A percentile compares a stretch with the other conserved stretches of the same genome.
These are phyloP conservation scores for Sherardia arvensis DNA, from an alignment of 257 asterid species.

Conservation along the genomic window DNA sequence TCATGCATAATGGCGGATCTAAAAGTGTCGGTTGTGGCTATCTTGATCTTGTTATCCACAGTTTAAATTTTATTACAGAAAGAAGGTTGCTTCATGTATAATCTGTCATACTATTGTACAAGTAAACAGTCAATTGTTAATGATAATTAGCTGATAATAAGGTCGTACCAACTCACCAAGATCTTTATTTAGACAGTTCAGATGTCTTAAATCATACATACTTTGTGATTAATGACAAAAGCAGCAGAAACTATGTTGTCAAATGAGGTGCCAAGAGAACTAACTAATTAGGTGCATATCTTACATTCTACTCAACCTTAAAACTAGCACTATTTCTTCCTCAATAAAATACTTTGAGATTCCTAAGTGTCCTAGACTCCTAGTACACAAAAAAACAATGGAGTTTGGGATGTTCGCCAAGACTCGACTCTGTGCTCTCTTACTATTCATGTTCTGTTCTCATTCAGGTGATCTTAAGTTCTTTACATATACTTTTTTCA, in stretches of 20 bases:
- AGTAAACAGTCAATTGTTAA: background rate
- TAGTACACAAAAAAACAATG: background rate
- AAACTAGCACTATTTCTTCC: background rate
- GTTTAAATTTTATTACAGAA: background rate
- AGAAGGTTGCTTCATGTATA: background rate
- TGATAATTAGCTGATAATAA: conserved; percentile 5
- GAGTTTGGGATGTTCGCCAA: conserved; percentile 10
- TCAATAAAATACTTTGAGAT: conserved; percentile 3
- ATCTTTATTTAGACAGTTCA: conserved; percentile 21
- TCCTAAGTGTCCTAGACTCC: background rate
- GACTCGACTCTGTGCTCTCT: conserved; percentile 17
- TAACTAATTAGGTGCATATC: conserved; percentile 16
- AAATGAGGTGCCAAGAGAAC: conserved; percentile 6
- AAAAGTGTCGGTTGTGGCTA: background rate
- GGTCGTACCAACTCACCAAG: conserved; percentile 25
- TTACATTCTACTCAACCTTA: conserved; percentile 4
- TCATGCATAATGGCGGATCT: background rate
- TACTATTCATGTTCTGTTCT: conserved; percentile 26
- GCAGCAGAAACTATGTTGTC: background rate
- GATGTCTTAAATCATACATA: conserved; percentile 22
- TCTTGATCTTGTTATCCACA: background rate
- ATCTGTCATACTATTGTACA: background rate
- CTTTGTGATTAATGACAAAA: background rate
- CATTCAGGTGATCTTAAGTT: conserved; percentile 16
- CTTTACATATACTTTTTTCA: background rate